A percentile compares a stretch with the other conserved stretches of the same genome.
phyloP scores from a whole-genome alignment of 1,284 basidiomycete genomes.

The Cutaneotrichosporon cavernicola region DNA sequence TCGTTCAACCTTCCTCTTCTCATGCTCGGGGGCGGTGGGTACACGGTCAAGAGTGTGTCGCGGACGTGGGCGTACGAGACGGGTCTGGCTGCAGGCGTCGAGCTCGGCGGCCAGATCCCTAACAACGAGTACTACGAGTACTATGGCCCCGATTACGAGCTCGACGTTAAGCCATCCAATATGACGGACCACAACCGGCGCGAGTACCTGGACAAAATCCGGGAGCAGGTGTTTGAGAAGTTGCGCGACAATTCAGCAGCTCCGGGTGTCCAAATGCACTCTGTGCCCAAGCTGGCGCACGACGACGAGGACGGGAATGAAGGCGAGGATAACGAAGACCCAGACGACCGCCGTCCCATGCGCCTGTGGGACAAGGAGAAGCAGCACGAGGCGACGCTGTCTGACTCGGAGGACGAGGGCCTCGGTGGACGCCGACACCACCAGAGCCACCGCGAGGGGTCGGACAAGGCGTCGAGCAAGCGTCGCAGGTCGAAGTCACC shows the following conservation, averaged over 20 bases:
- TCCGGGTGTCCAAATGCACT: slow-evolving; percentile 79
- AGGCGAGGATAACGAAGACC: slow-evolving; percentile 74
- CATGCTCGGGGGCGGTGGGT: slow-evolving; percentile 93
- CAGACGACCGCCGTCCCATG: slow-evolving; percentile 68
- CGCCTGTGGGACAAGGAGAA: slow-evolving; percentile 50
- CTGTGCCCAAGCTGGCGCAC: slow-evolving; percentile 65
- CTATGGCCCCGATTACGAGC: slow-evolving; percentile 94
- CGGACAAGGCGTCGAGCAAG: slow-evolving; percentile 11
- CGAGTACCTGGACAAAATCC: slow-evolving; percentile 90
- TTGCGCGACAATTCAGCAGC: slow-evolving; percentile 78
- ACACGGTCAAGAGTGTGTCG: slow-evolving; percentile 97
- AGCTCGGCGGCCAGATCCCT: slow-evolving; percentile 85
- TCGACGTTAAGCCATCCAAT: slow-evolving; percentile 96
- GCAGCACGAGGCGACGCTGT: slow-evolving; percentile 49
- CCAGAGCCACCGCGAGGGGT: slow-evolving; percentile 38
- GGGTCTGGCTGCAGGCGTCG: slow-evolving; percentile 91
- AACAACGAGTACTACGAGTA: slow-evolving; percentile 99
- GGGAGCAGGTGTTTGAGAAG: slow-evolving; percentile 87
- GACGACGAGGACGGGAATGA: slow-evolving; percentile 78
- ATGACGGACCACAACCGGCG: slow-evolving; percentile 93
- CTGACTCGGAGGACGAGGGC: slow-evolving; percentile 59
- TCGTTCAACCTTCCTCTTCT: slow-evolving; percentile 91
- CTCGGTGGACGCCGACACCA: slow-evolving; percentile 49
- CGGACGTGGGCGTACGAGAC: slow-evolving; percentile 99
- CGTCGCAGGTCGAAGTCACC: slow-evolving; percentile 23